Conservation (phyloP, 2,329 filamentous ascomycete species). For the Zasmidium angulare region DNA sequence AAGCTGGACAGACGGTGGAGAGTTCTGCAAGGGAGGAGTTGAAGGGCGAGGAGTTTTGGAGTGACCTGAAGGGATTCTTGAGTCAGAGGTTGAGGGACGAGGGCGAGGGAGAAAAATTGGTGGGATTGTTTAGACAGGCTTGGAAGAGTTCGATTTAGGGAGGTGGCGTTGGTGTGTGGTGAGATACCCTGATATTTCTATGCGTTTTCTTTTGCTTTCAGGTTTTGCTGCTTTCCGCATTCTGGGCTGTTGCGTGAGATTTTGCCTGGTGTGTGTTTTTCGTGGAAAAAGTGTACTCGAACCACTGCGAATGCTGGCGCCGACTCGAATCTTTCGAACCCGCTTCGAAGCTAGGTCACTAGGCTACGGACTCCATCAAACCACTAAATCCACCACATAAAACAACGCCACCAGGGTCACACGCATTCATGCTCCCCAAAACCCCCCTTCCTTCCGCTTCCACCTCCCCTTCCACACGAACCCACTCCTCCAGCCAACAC, state of each 20-base stretch:
- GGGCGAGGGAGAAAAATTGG: slow-evolving; percentile 62
- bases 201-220: neutral
- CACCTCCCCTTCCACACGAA: neutral
- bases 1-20: slow-evolving; percentile 51
- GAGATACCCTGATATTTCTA: neutral
- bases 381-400: no score
- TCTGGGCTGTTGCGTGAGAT: no score
- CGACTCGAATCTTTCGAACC: no score
- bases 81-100: slow-evolving; percentile 74
- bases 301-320: no score
- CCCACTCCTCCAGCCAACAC: neutral
- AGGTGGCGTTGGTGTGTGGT: neutral
- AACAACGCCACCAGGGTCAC: no score
- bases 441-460: neutral
- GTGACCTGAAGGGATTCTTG: slow-evolving; percentile 78
- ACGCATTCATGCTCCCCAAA: no score
- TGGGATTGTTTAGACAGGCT: slow-evolving; percentile 58
- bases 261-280: no score
- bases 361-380: no score
- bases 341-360: no score
- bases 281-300: no score
- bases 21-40: slow-evolving; percentile 53
- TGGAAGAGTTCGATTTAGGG: neutral
- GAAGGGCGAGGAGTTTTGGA: slow-evolving; percentile 77
- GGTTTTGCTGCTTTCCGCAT: neutral